Percentiles rank a stretch among this genome's conserved stretches.
Evolutionary conservation across 169 alveolate genomes (phyloP).

Genomic region (Plasmodium ovale): DNA sequence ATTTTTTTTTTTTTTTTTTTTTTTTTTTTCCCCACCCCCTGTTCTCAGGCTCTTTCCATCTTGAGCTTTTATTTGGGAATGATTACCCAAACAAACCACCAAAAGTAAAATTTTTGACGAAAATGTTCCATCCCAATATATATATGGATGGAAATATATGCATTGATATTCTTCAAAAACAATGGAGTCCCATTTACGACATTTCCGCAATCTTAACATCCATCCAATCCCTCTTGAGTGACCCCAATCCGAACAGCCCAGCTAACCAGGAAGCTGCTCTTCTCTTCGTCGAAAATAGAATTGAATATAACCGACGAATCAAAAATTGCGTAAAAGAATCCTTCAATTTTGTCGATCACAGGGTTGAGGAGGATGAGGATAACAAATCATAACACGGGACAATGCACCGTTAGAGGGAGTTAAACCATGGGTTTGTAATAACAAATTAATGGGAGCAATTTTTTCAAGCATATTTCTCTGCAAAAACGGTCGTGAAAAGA

Average conservation of each 20-base stretch:
- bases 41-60: slow-evolving; percentile 92
- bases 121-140: slow-evolving; percentile 94
- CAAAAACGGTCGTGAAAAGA: too few relatives aligned
- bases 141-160: slow-evolving; percentile 96
- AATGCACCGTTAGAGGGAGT: too few relatives aligned
- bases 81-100: slow-evolving; percentile 95
- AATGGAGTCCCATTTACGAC: slow-evolving; percentile 98
- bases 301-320: slow-evolving; percentile 93
- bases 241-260: slow-evolving; percentile 98
- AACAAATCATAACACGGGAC: too few relatives aligned
- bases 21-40: slow-evolving; percentile 87
- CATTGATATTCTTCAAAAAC: slow-evolving; percentile 94
- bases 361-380: slow-evolving; percentile 46
- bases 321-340: slow-evolving; percentile 91
- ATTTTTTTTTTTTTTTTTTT: background rate
- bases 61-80: slow-evolving; percentile 91
- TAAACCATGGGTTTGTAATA: background rate
- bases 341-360: slow-evolving; percentile 70
- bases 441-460: too few relatives aligned
- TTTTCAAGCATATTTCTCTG: too few relatives aligned
- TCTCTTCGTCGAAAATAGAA: slow-evolving; percentile 92
- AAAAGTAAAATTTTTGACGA: slow-evolving; percentile 88
- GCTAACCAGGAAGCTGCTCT: slow-evolving; percentile 98
- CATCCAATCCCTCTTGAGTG: slow-evolving; percentile 96
- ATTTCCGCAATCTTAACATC: slow-evolving; percentile 96